Evolutionary conservation across 2,329 filamentous ascomycete genomes (phyloP), one percentile per base, ranked within the genome.

Genomic region (Didymella sp.): DNA sequence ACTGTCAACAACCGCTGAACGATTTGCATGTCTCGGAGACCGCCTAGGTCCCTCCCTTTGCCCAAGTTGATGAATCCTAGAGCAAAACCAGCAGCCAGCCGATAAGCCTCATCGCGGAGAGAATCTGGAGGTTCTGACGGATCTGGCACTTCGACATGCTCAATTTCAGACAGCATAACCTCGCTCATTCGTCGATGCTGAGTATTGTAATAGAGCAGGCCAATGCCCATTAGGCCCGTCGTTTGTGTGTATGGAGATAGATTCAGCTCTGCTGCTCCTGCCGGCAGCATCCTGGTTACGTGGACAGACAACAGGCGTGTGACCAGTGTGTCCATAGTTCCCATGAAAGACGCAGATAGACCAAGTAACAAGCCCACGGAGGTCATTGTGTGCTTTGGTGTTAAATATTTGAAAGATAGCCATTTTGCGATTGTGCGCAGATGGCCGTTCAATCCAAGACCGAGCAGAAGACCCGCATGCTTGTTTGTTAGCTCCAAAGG

Each of bases 361-460:
- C 95, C 95, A 0, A 99, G 82, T 3, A 99, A 82, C n/a, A 99
- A 81, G 9, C 95, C 95, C 51, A 99, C 94, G 0, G 95, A 98
- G 22, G 95, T 98, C 95, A 99, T 99, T 24, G 93, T 96, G 76
- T 99, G 96, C 71, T 99, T 99, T 1, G 95, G 94, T 0, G 95
- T 99, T n/a, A 99, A 81, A 67, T 99, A 99, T 72, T 97, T 98
- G 84, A 98, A 99, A 8, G 93, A 94, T 40, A 99, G 89, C 94
- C 95, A 99, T 79, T 98, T 98, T 2, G 95, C 95, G 25, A 99
- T 85, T 7, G 87, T 89, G 66, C 91, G 95, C n/a, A 99, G 81
- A 77, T 99, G 96, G 0, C 95, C 96, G 67, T 97, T 97, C 22
- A 99, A 81, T 3, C 95, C 95, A 4, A 99, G 82, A 4, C 92